Base-by-base conservation (phyloP, 805 yeast species). In the Metschnikowia matae region DNA sequence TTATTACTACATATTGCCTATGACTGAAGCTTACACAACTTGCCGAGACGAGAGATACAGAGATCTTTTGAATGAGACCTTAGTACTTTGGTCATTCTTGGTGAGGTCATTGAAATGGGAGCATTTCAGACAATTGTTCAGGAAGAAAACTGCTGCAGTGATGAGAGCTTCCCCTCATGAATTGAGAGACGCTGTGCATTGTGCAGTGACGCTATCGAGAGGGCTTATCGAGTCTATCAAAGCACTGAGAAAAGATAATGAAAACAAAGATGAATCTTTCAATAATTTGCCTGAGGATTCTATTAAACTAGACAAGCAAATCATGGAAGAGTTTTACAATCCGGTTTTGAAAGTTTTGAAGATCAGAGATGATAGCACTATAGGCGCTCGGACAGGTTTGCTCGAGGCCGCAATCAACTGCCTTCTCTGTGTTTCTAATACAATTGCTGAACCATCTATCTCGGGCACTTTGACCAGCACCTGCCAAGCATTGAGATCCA, bases 401-500 rank as follows among this genome's bases (percentile, higher is more conserved):
- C 83, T 95, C 2, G 91, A 89, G 61, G 92, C 96, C 0, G 69
- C 90, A 44, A 83, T 87, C 4, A 79, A 83, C 48, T 77, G 87
- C 51, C 67, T 87, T 23, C 71, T 81, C 57, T 81, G 89, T 46
- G 73, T 92, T 39, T 71, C 85, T 0, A 73, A 75, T 10, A 84
- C 80, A 1, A 71, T 73, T 21, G 70, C 87, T 26, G 78, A 77
- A 17, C 61, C 74, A 4, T 81, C 83, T 45, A 74, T 94, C 21
- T 96, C 98, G 0, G 94, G 95, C 21, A 78, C 87, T 11, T 73
- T 94, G 55, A 87, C 97, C 0, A 82, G 83, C 55, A 77, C 90
- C n/a, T 90, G 97, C 64, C 97, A 92, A 64, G 85, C 89, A 31
- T 74, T 94, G 65, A 78, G 97, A 57, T 82, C 94, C 26, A 82